These are phyloP conservation scores for Halocafeteria seosinensis DNA, from an alignment of 108 stramenopile genomes.

Conservation along the genomic window DNA sequence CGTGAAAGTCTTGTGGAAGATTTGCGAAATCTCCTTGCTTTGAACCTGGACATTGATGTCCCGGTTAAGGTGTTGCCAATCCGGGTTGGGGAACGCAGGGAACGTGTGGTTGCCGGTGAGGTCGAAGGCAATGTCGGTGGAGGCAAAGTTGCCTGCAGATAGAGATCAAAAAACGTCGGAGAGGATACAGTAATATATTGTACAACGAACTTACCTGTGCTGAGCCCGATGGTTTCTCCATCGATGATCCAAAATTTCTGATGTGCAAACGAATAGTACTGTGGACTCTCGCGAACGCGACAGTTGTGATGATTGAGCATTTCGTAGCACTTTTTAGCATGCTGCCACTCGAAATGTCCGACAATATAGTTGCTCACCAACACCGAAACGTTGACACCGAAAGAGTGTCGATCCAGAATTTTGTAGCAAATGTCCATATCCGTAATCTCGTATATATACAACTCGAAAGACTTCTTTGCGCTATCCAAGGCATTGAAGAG, in stretches of 20 bases:
- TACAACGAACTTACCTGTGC: not conserved
- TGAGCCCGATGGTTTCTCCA: not conserved
- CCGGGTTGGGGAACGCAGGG: not conserved
- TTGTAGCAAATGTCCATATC: not conserved
- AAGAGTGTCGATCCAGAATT: no score
- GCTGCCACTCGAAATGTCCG: not conserved
- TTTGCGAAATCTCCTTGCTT: no score
- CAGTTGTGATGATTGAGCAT: not conserved
- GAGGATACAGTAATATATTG: no score
- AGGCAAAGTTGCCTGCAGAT: constrained; percentile 1
- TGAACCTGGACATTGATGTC: not conserved
- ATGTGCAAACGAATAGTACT: not conserved
- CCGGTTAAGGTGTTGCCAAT: not conserved
- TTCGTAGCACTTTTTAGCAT: not conserved
- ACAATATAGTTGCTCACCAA: not conserved
- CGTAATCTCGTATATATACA: not conserved
- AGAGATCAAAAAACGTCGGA: no score
- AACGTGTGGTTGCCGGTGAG: not conserved
- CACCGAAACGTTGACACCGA: not conserved
- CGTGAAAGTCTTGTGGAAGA: no score
- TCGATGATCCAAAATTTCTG: constrained; percentile 6
- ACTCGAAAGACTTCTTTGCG: not conserved
- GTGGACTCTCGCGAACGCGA: not conserved
- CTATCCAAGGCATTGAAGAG: not conserved
- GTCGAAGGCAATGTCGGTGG: not conserved